Base-by-base conservation (phyloP, 2,329 filamentous ascomycete species). In the Stromatinia cepivora region DNA sequence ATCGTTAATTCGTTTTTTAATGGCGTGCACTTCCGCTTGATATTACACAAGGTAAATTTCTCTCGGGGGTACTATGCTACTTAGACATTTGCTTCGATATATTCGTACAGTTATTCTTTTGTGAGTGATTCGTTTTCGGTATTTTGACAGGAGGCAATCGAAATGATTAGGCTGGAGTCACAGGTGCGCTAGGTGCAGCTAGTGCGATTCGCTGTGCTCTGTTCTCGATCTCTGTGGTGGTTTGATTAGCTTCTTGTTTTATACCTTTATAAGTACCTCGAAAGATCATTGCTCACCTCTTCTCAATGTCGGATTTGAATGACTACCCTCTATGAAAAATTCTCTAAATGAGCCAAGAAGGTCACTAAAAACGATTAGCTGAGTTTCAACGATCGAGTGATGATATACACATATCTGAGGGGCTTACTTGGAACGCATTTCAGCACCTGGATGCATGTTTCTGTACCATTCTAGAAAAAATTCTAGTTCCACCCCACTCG, bases 31-130 rank as follows among this genome's bases (percentile, higher is more conserved):
- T 61, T 11, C 54, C 54, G 31, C 42, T 61, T 46, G 39, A 15
- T 31, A 42, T n/a, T 46, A 46, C n/a, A 46, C 58, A 34, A 61
- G 58, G 58, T 46, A 34, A n/a, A 31, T 9, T 61, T 61, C 28
- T 46, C 25, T 61, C 25, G 10, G 42, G n/a, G 42, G n/a, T 48
- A 34, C 28, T 61, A n/a, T 36, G 28, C 11, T 36, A 48, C 42
- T 31, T 4, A 34, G 58, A 62, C 58, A 62, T 62, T 62, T 10
- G 20, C 20, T 48, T 36, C 45, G 6, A 34, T 62, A 36, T 36
- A 34, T 15, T 50, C 28, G 13, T 62, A 50, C 28, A 25, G 5
- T 36, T 56, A 22, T 20, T 31, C 36, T 61, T 31, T 59, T 46
- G 2, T 9, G 58, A 10, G n/a, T 25, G 10, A 15, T 31, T n/a